Conservation (phyloP, 345 rosid species). For the Garcia nutans region DNA sequence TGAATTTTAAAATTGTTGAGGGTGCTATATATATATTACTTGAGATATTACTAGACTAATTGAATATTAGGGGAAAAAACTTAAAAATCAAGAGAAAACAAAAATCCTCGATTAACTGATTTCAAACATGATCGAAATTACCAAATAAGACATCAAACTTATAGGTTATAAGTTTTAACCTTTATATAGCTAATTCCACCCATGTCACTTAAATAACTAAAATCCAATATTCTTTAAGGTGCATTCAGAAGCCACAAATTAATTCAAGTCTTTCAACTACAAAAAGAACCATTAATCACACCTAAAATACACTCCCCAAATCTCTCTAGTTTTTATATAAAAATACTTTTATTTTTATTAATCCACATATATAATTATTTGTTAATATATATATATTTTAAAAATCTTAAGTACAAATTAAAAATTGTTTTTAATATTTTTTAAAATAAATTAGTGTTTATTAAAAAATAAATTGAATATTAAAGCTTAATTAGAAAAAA, state of each 20-base stretch:
- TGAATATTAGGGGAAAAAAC: not conserved
- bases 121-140: not conserved
- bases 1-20: not conserved
- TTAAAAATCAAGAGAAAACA: slow-evolving; percentile 1
- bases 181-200: slow-evolving; percentile 10
- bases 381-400: too few species aligned
- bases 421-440: too few species aligned
- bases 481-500: too few species aligned
- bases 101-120: not conserved
- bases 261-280: not conserved
- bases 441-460: too few species aligned
- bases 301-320: not conserved
- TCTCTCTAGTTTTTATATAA: too few species aligned
- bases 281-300: not conserved
- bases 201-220: slow-evolving; percentile 6
- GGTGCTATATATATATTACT: not conserved
- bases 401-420: too few species aligned
- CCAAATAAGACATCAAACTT: slow-evolving; percentile 13
- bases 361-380: too few species aligned
- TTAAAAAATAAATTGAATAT: too few species aligned
- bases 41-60: not conserved
- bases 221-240: not conserved
- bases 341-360: too few species aligned
- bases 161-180: not conserved
- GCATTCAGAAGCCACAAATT: slow-evolving; percentile 6